Evolutionary conservation across 768 basidiomycete genomes (phyloP).

Genomic region (Mycena metata): DNA sequence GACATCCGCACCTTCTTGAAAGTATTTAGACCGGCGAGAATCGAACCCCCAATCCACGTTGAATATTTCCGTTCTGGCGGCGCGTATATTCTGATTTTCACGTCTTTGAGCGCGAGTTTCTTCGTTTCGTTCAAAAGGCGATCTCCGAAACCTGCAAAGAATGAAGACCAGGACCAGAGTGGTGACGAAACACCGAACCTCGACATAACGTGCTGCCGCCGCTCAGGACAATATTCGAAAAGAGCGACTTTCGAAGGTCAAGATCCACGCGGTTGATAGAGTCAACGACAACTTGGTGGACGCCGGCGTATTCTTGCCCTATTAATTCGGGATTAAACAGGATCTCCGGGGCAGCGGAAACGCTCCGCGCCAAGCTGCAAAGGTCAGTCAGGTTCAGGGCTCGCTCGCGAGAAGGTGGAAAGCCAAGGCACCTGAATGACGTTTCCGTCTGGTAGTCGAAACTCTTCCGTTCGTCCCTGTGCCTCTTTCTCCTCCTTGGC

Average conservation of each 20-base stretch:
- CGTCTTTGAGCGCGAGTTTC: slow-evolving; percentile 93
- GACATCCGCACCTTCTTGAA: slow-evolving; percentile 88
- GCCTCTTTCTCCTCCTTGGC: slow-evolving; percentile 96
- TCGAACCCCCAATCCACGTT: slow-evolving; percentile 97
- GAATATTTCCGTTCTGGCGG: slow-evolving; percentile 99
- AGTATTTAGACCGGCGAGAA: slow-evolving; percentile 93
- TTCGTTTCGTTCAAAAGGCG: slow-evolving; percentile 96
- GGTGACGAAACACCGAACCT: slow-evolving; percentile 64
- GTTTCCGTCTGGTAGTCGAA: slow-evolving; percentile 95
- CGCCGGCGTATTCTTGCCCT: slow-evolving; percentile 95
- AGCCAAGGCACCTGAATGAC: slow-evolving; percentile 77
- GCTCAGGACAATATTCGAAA: slow-evolving; percentile 96
- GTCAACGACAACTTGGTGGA: slow-evolving; percentile 99
- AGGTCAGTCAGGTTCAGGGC: slow-evolving; percentile 38
- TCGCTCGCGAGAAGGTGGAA: slow-evolving; percentile 28
- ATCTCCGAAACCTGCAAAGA: slow-evolving; percentile 86
- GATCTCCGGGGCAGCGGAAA: slow-evolving; percentile 96
- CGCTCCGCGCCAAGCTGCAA: slow-evolving; percentile 91
- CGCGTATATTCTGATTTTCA: slow-evolving; percentile 99
- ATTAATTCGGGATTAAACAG: slow-evolving; percentile 98
- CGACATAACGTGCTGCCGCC: slow-evolving; percentile 96
- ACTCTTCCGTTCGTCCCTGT: slow-evolving; percentile 83
- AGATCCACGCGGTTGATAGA: slow-evolving; percentile 97
- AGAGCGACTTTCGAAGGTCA: slow-evolving; percentile 94
- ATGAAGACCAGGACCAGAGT: slow-evolving; percentile 1